Evolutionary conservation across 2,329 filamentous ascomycete species (phyloP), one percentile per base, ranked within the genome.

Genomic region (Aspergillus aculeatinus): DNA sequence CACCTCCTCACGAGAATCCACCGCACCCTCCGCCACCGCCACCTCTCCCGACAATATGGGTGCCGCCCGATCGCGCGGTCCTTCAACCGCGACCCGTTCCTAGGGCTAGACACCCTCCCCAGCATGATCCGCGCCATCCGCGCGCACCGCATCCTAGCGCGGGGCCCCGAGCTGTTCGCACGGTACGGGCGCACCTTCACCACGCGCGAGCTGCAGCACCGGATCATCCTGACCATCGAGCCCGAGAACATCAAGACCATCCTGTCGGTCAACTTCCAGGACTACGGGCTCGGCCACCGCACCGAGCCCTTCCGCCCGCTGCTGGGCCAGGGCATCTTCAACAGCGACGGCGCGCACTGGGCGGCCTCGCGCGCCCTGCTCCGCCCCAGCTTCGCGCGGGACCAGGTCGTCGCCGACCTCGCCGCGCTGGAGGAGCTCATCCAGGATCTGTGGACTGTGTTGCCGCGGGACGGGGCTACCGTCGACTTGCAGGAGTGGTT

Each of bases 161-260:
- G 42, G 31, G 10, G 10, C 7, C n/a, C 31, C 48, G 23, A 25
- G 4, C 48, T 52, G n/a, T 59, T 53, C 42, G 7, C 29, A 21
- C 21, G 9, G 12, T 49, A 57, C 31, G 57, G 60, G 33, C 57
- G 51, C 25, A 62, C 57, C 39, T 68, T 66, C 27, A 58, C 55
- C 2, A 39, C 63, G 1, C 60, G 60, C 14, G 55, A 67, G 21
- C 39, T 68, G 7, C 49, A 57, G 1, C 29, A 47, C 11, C 51
- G 51, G 11, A 56, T 63, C 1, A 70, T 73, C 51, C 33, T 66
- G 3, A 74, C 72, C 16, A 65, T 68, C 47, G 83, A 86, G 25
- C 76, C 79, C 1, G 78, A 78, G 12, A 87, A 87, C 63, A 75
- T 87, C 54, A 83, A 85, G 63, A 79, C 83, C 1, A 75, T 87